These are phyloP conservation scores for Populus nigra DNA, from an alignment of 345 rosid species.

Conservation along the genomic window DNA sequence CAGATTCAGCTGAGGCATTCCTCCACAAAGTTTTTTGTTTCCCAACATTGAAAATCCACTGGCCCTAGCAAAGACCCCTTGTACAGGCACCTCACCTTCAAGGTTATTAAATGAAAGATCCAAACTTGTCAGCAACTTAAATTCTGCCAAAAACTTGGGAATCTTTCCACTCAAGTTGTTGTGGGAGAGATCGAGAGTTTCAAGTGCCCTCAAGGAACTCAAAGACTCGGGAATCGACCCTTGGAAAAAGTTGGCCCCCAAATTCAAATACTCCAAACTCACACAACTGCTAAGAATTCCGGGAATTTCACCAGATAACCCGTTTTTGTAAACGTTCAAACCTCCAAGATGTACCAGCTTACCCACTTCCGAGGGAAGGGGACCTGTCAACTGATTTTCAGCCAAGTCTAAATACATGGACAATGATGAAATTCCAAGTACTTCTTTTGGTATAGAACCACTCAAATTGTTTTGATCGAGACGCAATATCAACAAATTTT, in stretches of 20 bases:
- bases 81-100: constrained; percentile 7
- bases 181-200: constrained; percentile 4
- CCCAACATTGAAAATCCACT: background rate
- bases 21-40: constrained; percentile 16
- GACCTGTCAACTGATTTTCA: constrained; percentile 4
- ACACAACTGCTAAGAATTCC: constrained; percentile 4
- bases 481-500: too few relatives aligned
- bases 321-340: background rate
- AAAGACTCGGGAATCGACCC: constrained; percentile 16
- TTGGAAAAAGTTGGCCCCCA: constrained; percentile 4
- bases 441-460: constrained; percentile 2
- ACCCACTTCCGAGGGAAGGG: background rate
- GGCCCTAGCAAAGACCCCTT: constrained; percentile 9
- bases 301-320: background rate
- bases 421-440: background rate
- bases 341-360: background rate
- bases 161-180: constrained; percentile 14
- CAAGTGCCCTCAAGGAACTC: background rate
- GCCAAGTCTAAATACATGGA: background rate
- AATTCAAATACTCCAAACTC: background rate
- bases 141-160: background rate
- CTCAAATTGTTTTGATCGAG: too few relatives aligned
- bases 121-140: background rate
- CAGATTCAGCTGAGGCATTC: background rate
- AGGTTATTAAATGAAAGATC: constrained; percentile 14